A percentile compares a stretch with the other conserved stretches of the same genome.
These are phyloP conservation scores for Eruca vesicaria DNA, from an alignment of 441 rosid genomes.

Conservation along the genomic window DNA sequence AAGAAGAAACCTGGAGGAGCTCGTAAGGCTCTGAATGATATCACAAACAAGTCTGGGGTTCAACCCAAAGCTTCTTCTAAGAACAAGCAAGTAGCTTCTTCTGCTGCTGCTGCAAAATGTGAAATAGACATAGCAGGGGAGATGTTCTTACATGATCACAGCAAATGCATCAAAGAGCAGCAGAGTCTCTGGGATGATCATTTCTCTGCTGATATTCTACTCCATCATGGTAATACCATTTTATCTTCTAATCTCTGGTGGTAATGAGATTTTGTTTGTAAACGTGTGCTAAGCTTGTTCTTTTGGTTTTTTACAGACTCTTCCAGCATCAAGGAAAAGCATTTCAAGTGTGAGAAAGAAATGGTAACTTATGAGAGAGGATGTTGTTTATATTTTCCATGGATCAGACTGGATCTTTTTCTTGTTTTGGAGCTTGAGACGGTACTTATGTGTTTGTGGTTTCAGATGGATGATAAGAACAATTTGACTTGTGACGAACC, in stretches of 20 bases:
- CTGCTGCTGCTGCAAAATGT: background rate
- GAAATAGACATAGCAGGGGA: slow-evolving; percentile 28
- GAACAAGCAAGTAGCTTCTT: slow-evolving; percentile 12
- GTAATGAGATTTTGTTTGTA: background rate
- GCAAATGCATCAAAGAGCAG: slow-evolving; percentile 34
- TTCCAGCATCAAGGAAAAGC: slow-evolving; percentile 18
- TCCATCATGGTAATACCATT: slow-evolving; percentile 14
- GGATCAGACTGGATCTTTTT: too few relatives aligned
- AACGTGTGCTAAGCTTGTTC: background rate
- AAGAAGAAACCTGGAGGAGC: slow-evolving; percentile 26
- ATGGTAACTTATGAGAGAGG: too few relatives aligned
- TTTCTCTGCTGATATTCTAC: slow-evolving; percentile 25
- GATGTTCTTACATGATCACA: slow-evolving; percentile 32
- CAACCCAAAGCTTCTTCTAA: slow-evolving; percentile 26
- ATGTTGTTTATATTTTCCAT: too few relatives aligned
- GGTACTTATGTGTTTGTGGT: background rate
- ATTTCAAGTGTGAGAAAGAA: slow-evolving; percentile 1
- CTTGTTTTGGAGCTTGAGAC: too few relatives aligned
- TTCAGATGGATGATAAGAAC: slow-evolving; percentile 26
- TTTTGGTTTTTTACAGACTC: slow-evolving; percentile 8
- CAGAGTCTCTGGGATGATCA: slow-evolving; percentile 23
- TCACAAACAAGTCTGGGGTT: slow-evolving; percentile 31
- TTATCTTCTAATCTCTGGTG: background rate
- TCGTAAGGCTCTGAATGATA: slow-evolving; percentile 31
- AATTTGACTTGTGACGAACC: slow-evolving; percentile 11